Base-by-base conservation (phyloP, 305 asterid species). In the Withania somnifera region DNA sequence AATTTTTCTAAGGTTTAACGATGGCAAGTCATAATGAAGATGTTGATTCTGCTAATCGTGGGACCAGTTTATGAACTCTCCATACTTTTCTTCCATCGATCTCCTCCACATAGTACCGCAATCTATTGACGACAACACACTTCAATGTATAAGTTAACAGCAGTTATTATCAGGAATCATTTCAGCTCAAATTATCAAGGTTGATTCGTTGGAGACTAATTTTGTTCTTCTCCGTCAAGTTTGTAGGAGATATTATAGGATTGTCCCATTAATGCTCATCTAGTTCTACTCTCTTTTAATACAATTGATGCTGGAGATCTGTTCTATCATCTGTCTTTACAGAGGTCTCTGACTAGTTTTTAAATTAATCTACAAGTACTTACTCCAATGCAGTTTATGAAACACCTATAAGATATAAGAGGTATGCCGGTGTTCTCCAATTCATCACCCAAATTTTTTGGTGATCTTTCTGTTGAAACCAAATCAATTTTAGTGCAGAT, bases 51-150 rank as follows among this genome's bases (percentile, higher is more conserved):
- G 77, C 86, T 84, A 88, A 92, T 90, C 90, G 91, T 57, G 98
- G 98, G 80, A 97, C 90, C 89, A 92, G 73, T 87, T 96, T 90
- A 53, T 89, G 94, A 5, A 92, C 86, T 87, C 86, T 90, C 98
- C 98, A 95, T 15, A 30, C 86, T 84, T 82, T 89, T 80, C 80
- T 92, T 67, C 93, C 98, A 50, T 88, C 88, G 2, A 81, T 57
- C 69, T 84, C 90, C 79, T 82, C 83, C 0, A 85, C 90, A 64
- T 80, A 79, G 83, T 93, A 95, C 30, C 93, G 87, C 86, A 93
- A 81, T 93, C 98, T 92, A 92, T 71, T 76, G 66, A 86, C 9
- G 38, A 78, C 64, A 84, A 11, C 69, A 83, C 51, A 77, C 67
- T 56, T 60, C 20, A 60, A 34, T 17, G 67, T 34, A 54, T 40